Base-by-base conservation (phyloP, 768 basidiomycete species). In the Termitomyces titanicus region DNA sequence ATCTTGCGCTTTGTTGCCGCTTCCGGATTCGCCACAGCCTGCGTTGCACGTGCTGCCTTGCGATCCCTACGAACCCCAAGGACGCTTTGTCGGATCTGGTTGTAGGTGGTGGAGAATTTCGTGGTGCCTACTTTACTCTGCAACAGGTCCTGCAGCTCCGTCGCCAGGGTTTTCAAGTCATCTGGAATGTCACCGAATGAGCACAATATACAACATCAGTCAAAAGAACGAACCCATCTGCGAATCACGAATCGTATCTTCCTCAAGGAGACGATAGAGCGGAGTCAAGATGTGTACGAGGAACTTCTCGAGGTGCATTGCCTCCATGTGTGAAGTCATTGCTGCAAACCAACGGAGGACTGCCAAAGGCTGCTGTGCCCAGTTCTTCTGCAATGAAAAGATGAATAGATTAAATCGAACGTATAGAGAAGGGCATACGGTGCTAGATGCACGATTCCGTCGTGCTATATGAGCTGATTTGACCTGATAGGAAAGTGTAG, bases 321-420 rank as follows among this genome's bases (percentile, higher is more conserved):
- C 66, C 0, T 86, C 82, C 78, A 98, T 83, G 63, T 82, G 71
- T 2, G 88, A 83, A 2, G 83, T 72, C 85, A 97, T 93, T 0
- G 94, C 95, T 0, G 94, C 97, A 63, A 98, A 97, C 88, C 94
- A 97, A 15, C 91, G 86, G 43, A 99, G 68, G 39, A 88, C 82
- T 0, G 92, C 83, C 1, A 88, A 70, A 0, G 94, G 89, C 55
- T 93, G 89, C 27, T 88, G 81, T 4, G 84, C 76, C 94, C 96
- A 98, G 64, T 87, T 88, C 0, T 76, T 72, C 92, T 97, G 24
- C 25, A 17, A 42, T 10, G 64, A 15, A 47, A 15, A 20, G 33
- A 37, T 46, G 60, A 45, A 63, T 22, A 56, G 22, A 47, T 34
- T 3, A 54, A 33, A 25, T 10, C 17, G 15, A 40, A 50, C 17